A percentile compares a stretch with the other conserved stretches of the same genome.
These are phyloP conservation scores for Barnettozyma populi DNA, from an alignment of 805 yeast species.

Conservation along the genomic window DNA sequence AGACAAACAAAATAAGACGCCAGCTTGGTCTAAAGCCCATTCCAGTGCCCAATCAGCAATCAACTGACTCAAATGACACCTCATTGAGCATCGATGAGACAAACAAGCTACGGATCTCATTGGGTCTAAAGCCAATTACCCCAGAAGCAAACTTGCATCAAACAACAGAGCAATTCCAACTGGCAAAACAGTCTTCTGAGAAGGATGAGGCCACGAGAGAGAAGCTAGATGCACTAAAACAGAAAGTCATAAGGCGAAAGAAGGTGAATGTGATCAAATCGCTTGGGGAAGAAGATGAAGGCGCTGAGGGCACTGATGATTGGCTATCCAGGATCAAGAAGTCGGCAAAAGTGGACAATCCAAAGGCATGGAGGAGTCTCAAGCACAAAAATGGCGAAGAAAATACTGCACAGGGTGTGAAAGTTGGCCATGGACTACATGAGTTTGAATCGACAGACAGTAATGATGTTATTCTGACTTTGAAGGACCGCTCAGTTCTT, in stretches of 20 bases:
- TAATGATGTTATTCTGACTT: constrained; percentile 19
- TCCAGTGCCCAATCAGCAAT: constrained; percentile 19
- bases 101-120: constrained; percentile 19
- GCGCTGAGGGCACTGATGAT: constrained; percentile 11
- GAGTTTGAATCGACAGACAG: constrained; percentile 11
- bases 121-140: constrained; percentile 21
- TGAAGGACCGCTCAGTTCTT: constrained; percentile 19
- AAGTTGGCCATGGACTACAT: constrained; percentile 16
- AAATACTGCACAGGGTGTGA: constrained; percentile 11
- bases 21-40: constrained; percentile 52
- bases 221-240: constrained; percentile 12
- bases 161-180: constrained; percentile 16
- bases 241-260: constrained; percentile 13
- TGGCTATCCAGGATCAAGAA: constrained; percentile 19
- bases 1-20: constrained; percentile 48
- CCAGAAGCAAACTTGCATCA: neutral
- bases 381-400: neutral
- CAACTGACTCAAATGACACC: neutral
- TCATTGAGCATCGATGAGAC: constrained; percentile 16
- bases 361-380: neutral
- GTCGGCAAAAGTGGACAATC: constrained; percentile 1
- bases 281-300: constrained; percentile 12
- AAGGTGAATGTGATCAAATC: constrained; percentile 9
- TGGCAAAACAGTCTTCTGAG: neutral
- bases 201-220: constrained; percentile 13